Percentiles rank a stretch among this genome's conserved stretches.
These are phyloP conservation scores for Saussurea involucrata DNA, from an alignment of 129 eudicot species.

Conservation along the genomic window DNA sequence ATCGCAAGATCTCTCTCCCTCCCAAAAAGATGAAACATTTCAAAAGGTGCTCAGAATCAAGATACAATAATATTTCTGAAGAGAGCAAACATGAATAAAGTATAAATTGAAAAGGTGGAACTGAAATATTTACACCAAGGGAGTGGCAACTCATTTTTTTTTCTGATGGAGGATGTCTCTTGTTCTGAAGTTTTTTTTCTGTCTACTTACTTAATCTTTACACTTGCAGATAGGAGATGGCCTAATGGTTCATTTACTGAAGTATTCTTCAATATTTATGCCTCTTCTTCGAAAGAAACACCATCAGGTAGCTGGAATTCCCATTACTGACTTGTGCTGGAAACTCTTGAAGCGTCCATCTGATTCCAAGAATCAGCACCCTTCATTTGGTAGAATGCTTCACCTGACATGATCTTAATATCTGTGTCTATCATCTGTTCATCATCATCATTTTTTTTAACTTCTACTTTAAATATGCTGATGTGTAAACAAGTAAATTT, in stretches of 20 bases:
- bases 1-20: background rate
- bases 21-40: background rate
- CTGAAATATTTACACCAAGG: background rate
- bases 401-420: background rate
- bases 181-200: background rate
- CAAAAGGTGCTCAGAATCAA: background rate
- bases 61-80: background rate
- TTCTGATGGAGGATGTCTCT: background rate
- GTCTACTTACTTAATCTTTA: constrained; percentile 8
- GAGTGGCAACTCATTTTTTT: background rate
- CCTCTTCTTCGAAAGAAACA: constrained; percentile 50
- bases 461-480: background rate
- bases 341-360: constrained; percentile 20
- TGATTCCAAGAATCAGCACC: constrained; percentile 16
- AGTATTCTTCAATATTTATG: constrained; percentile 54
- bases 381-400: constrained; percentile 20
- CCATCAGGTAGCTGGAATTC: constrained; percentile 70
- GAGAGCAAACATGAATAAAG: background rate
- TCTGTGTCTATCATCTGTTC: background rate
- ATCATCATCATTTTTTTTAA: background rate
- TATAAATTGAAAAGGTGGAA: background rate
- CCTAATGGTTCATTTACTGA: constrained; percentile 61
- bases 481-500: background rate
- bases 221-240: constrained; percentile 72
- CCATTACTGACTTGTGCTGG: constrained; percentile 40